Base-by-base conservation (phyloP, 352 stramenopile genomes). In the Pythium rhizo-oryzae region DNA sequence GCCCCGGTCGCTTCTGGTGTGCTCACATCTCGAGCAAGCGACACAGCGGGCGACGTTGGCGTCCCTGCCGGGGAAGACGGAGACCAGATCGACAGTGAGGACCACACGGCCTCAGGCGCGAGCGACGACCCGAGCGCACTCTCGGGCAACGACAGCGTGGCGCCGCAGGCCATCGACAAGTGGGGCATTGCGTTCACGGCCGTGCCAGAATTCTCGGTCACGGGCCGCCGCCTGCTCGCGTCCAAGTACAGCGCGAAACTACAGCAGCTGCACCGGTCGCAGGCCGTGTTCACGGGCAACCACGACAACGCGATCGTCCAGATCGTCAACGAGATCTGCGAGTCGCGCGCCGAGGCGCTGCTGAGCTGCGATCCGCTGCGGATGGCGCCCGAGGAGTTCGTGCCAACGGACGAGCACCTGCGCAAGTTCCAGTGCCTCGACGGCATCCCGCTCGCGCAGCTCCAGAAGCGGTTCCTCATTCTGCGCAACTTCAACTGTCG, bases 161-260 rank as follows among this genome's bases (percentile, higher is more conserved):
- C 74, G 2, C 63, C 72, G 9, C 70, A 72, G 51, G 65, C 59
- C 4, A 65, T 80, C 12, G 82, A 95, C 41, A 95, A 93, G 66
- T 96, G 89, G 89, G 89, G 89, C n/a, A 78, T 96, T 23, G 84
- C 84, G 8, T 95, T 96, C 51, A 96, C 85, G 9, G 89, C 85
- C 0, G 87, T 96, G 3, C 87, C 87, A 1, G 89, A 96, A 64
- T 95, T 94, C 56, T 95, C 87, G 0, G 74, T 94, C 23, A 93
- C 87, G 9, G 89, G 87, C 1, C 72, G 89, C 2, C 78, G 86
- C 8, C 47, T 96, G 52, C 74, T 96, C 15, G 85, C 89, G 21
- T 72, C 77, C 2, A 94, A 93, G 66, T 95, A 94, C 60, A 69
- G 73, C 23, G 50, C 62, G 15, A 92, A 90, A 37, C 71, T 96